phyloP scores from a whole-genome alignment of 2,329 filamentous ascomycete species.

The Paraphoma sp. region DNA sequence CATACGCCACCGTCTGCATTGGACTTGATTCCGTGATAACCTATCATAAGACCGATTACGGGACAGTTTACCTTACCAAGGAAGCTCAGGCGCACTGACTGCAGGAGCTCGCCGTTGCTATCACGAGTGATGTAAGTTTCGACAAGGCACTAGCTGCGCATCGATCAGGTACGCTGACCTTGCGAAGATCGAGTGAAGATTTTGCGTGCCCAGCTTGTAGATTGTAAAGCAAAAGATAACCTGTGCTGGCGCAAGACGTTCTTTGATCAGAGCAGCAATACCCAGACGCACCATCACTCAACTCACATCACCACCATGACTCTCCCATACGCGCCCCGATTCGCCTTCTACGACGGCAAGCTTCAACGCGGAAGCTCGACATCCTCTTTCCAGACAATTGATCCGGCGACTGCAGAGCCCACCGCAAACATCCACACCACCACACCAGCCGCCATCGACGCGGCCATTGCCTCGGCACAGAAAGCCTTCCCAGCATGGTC shows the following conservation, averaged over 20 bases:
- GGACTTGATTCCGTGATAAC: not conserved
- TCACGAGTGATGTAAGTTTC: not conserved
- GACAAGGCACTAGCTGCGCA: not conserved
- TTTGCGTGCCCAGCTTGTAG: not conserved
- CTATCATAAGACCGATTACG: not conserved
- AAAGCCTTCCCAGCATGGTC: slow-evolving; percentile 80
- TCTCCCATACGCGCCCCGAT: slow-evolving; percentile 59
- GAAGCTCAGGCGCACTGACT: slow-evolving; percentile 2
- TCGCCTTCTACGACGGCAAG: slow-evolving; percentile 79
- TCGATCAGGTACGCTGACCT: not conserved
- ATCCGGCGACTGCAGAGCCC: slow-evolving; percentile 74
- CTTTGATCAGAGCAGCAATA: not conserved
- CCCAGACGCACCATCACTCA: not conserved
- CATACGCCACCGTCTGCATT: not conserved
- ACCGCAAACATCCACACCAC: slow-evolving; percentile 76
- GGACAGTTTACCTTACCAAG: not conserved
- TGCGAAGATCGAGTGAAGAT: not conserved
- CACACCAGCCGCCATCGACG: slow-evolving; percentile 70
- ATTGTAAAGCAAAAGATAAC: not conserved
- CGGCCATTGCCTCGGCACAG: slow-evolving; percentile 73
- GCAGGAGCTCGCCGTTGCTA: not conserved
- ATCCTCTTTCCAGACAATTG: slow-evolving; percentile 72
- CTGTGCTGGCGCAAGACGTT: not conserved
- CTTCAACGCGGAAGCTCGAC: slow-evolving; percentile 66
- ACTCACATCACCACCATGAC: slow-evolving; percentile 26